Base-by-base conservation (phyloP, 371 early-diverging fungal genomes). In the Lichtheimia ramosa region DNA sequence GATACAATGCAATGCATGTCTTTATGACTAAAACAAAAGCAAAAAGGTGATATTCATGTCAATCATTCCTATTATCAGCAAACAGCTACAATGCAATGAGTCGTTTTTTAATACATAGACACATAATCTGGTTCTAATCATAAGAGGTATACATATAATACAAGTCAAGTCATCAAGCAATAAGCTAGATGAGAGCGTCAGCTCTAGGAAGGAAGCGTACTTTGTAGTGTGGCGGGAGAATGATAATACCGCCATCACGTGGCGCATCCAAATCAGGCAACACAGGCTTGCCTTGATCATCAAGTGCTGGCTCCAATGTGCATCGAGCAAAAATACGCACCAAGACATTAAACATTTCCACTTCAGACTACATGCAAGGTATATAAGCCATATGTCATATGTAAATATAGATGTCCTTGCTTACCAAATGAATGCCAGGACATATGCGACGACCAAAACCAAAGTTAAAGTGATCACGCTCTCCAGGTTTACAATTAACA, bases 341-440 rank as follows among this genome's bases (percentile, higher is more conserved):
- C 14, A 42, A 23, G 24, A 48, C 28, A 40, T 56, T 52, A 14
- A 63, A 54, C 46, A 57, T 43, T 27, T 58, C 53, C 14, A 46
- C 54, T 41, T 58, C 56, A 3, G 56, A 58, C 59, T 58, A 58
- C 15, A 28, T 3, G 5, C 7, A 27, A 18, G 1, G 39, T 16
- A 2, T 4, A 10, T 34, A 10, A 34, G 34, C 10, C 10, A n/a
- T 34, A 34, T 34, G 34, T 34, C 34, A 10, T 34, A 0, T 8
- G 10, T 8, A 8, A 2, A 4, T 34, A 34, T 4, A 34, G 10
- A 1, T 4, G 34, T 8, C 10, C n/a, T n/a, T n/a, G 23, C 59
- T 39, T 51, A 58, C 82, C 53, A 63, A 20, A 48, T 63, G 58
- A 27, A 63, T 63, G n/a, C 63, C 63, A 21, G 54, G 58, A 42